These are phyloP conservation scores for Ascomycota sp. DNA, from an alignment of 2,329 filamentous ascomycete genomes.

Conservation along the genomic window DNA sequence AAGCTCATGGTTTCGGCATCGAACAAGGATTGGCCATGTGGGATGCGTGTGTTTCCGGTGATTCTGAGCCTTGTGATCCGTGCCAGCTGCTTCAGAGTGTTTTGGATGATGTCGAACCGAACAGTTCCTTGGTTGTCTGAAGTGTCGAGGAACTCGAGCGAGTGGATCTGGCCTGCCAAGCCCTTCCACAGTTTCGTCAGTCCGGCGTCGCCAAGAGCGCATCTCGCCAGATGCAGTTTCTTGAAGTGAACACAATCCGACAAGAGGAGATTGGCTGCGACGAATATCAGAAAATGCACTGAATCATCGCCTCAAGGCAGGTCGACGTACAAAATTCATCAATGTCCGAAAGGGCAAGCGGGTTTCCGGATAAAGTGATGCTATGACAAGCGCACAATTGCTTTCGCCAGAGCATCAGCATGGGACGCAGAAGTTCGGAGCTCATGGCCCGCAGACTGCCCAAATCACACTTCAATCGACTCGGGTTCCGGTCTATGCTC, in stretches of 20 bases:
- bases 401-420: slow-evolving; percentile 27
- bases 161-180: slow-evolving; percentile 22
- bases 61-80: slow-evolving; percentile 28
- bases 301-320: background rate
- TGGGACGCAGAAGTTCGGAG: slow-evolving; percentile 24
- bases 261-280: slow-evolving; percentile 12
- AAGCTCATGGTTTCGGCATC: slow-evolving; percentile 20
- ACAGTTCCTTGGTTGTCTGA: slow-evolving; percentile 32
- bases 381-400: slow-evolving; percentile 28
- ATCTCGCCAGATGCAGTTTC: slow-evolving; percentile 28
- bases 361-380: slow-evolving; percentile 28
- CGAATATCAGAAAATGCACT: slow-evolving; percentile 1
- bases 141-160: slow-evolving; percentile 27
- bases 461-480: slow-evolving; percentile 7
- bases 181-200: slow-evolving; percentile 26
- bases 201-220: slow-evolving; percentile 27
- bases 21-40: slow-evolving; percentile 23
- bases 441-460: slow-evolving; percentile 8
- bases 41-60: slow-evolving; percentile 27
- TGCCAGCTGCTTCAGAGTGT: slow-evolving; percentile 21
- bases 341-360: slow-evolving; percentile 23
- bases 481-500: slow-evolving; percentile 5
- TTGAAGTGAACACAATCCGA: slow-evolving; percentile 19
- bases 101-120: slow-evolving; percentile 23
- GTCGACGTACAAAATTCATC: slow-evolving; percentile 22